Conservation (phyloP, 176 grass and related monocot genomes). For the Oryza brachyantha region DNA sequence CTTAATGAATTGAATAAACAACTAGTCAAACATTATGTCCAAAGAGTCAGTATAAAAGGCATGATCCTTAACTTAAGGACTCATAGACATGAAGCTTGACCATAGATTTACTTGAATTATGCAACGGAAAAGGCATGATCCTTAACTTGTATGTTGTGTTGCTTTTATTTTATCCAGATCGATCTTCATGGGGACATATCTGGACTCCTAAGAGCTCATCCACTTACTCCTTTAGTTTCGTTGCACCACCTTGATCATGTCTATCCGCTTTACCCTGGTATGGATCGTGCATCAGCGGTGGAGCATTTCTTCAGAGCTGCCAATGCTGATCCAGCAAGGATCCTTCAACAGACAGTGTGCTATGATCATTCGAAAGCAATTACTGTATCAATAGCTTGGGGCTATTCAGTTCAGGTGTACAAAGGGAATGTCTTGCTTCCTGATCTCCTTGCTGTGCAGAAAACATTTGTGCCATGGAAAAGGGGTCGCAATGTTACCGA, state of each 20-base stretch:
- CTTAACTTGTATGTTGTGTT: background rate
- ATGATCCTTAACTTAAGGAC: too few species aligned
- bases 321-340: conserved; percentile 62
- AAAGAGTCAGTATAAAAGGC: too few species aligned
- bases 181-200: conserved; percentile 89
- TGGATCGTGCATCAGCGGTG: conserved; percentile 50
- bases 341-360: conserved; percentile 91
- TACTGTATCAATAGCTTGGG: conserved; percentile 78
- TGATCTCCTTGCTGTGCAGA: conserved; percentile 70
- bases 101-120: background rate
- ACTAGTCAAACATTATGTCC: too few species aligned
- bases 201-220: conserved; percentile 73
- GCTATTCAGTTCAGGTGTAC: conserved; percentile 71
- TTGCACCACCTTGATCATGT: conserved; percentile 85
- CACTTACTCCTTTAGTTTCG: conserved; percentile 73
- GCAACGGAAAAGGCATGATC: background rate
- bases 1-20: background rate
- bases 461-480: conserved; percentile 78
- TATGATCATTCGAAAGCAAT: conserved; percentile 51
- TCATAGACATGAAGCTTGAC: background rate
- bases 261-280: conserved; percentile 70
- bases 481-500: conserved; percentile 48
- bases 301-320: conserved; percentile 58
- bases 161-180: conserved; percentile 46
- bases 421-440: conserved; percentile 67